Percentiles rank a stretch among this genome's conserved stretches.
These are phyloP conservation scores for Friedmanniomyces simplex DNA, from an alignment of 495 filamentous ascomycete species.

Conservation along the genomic window DNA sequence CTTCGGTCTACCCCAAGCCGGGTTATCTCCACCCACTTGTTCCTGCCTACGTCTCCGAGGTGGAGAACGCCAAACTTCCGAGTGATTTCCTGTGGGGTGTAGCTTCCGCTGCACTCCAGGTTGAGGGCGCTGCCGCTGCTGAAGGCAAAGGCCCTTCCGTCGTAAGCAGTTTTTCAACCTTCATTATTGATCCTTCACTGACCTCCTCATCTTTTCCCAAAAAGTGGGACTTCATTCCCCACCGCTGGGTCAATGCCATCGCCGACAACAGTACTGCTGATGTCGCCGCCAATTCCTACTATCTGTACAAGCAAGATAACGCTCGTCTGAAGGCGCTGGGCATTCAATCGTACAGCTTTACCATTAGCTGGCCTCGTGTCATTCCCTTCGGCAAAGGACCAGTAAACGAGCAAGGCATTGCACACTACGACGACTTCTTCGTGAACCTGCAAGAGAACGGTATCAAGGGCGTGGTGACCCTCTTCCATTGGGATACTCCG, in stretches of 20 bases:
- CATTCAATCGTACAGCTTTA: conserved; percentile 26
- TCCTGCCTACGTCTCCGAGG: conserved; percentile 20
- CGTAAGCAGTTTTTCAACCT: background rate
- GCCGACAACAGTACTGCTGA: conserved; percentile 24
- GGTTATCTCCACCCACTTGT: conserved; percentile 33
- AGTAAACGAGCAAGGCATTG: conserved; percentile 22
- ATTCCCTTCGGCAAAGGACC: conserved; percentile 24
- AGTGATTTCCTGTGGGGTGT: conserved; percentile 28
- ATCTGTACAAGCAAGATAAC: conserved; percentile 29
- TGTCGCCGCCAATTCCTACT: conserved; percentile 26
- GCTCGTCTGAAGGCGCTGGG: conserved; percentile 26
- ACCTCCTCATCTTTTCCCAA: too few relatives aligned
- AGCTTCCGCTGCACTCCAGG: conserved; percentile 26
- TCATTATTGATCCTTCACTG: background rate
- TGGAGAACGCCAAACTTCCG: conserved; percentile 24
- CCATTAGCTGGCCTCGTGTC: conserved; percentile 28
- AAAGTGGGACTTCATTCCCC: conserved; percentile 18
- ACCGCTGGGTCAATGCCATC: conserved; percentile 17
- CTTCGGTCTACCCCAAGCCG: conserved; percentile 28
- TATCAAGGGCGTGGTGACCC: conserved; percentile 20
- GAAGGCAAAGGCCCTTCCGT: conserved; percentile 29
- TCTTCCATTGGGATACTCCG: conserved; percentile 28
- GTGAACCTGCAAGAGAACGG: conserved; percentile 18
- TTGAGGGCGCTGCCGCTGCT: conserved; percentile 27
- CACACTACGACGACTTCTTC: conserved; percentile 26